These are phyloP conservation scores for Entomortierella parvispora DNA, from an alignment of 192 early-diverging fungal genomes.

Conservation along the genomic window DNA sequence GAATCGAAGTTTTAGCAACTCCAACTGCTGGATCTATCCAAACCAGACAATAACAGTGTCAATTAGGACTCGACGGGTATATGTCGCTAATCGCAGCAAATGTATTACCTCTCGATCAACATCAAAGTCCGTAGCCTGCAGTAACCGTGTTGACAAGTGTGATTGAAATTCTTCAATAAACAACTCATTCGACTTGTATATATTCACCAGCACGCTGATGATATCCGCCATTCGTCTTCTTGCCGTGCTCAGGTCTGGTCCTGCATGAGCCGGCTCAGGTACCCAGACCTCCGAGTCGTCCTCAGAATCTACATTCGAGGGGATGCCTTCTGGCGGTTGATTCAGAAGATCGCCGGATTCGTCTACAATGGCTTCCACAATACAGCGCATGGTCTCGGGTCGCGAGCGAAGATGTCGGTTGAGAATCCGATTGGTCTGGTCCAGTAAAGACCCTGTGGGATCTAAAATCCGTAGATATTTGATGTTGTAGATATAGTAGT, in stretches of 20 bases:
- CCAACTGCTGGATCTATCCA: constrained; percentile 66
- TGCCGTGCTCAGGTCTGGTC: constrained; percentile 47
- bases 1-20: constrained; percentile 80
- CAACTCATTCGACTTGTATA: constrained; percentile 75
- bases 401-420: constrained; percentile 69
- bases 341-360: constrained; percentile 66
- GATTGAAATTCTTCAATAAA: constrained; percentile 79
- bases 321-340: constrained; percentile 47
- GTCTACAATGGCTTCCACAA: constrained; percentile 73
- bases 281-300: constrained; percentile 64
- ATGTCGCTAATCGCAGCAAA: not conserved
- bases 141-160: constrained; percentile 63
- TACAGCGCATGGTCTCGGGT: constrained; percentile 72
- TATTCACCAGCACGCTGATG: constrained; percentile 70
- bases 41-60: not conserved
- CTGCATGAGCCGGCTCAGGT: constrained; percentile 71
- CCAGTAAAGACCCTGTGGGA: constrained; percentile 71
- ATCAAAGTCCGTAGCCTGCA: constrained; percentile 60
- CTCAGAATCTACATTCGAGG: constrained; percentile 57
- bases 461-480: constrained; percentile 76
- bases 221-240: constrained; percentile 65
- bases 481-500: constrained; percentile 76
- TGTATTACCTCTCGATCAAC: constrained; percentile 62
- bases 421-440: constrained; percentile 67
- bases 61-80: not conserved